Evolutionary conservation across 495 filamentous ascomycete species (phyloP), one percentile per base, ranked within the genome.

Genomic region (Trichoderma reesei): DNA sequence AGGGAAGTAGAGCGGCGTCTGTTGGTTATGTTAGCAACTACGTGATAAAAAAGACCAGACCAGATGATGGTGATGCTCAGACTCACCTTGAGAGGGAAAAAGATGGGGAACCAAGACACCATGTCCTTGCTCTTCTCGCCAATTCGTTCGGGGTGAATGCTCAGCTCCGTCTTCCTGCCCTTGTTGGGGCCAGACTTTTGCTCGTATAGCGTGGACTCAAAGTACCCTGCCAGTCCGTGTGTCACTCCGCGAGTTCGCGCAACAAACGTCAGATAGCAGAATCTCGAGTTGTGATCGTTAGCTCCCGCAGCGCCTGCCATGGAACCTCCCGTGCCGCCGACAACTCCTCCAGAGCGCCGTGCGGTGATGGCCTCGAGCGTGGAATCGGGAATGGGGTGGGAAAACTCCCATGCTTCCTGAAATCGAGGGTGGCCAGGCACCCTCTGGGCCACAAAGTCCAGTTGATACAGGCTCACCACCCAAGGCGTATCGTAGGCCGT

Each of bases 41-140:
- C 5, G 3, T 48, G 44, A 8, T 18, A 39, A 1, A 7, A 14
- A 54, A 16, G 6, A 54, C 46, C 3, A 18, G 38, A 11, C 38
- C 11, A 26, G 26, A 26, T 16, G 26, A 18, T 33, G 34, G 37
- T 65, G 18, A 39, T 34, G 46, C 8, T 26, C 6, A 56, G 34
- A 56, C 51, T 56, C 81, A 95, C 93, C 86, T 96, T 96, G 10
- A 99, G 73, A 7, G 94, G 94, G 69, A 99, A 99, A 78, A 90
- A 97, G 13, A 98, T 97, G 9, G 94, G 94, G 74, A 99, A 99
- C 94, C 94, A 99, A 68, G 89, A 93, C 64, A 96, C 94, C 94
- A 98, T 98, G 67, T 91, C 63, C 68, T 88, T 86, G 76, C 91
- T 96, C 83, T 98, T 97, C 61, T 78, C 79, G 60, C 92, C 90